phyloP scores from a whole-genome alignment of 441 rosid species.

The Bruguiera hainesii region DNA sequence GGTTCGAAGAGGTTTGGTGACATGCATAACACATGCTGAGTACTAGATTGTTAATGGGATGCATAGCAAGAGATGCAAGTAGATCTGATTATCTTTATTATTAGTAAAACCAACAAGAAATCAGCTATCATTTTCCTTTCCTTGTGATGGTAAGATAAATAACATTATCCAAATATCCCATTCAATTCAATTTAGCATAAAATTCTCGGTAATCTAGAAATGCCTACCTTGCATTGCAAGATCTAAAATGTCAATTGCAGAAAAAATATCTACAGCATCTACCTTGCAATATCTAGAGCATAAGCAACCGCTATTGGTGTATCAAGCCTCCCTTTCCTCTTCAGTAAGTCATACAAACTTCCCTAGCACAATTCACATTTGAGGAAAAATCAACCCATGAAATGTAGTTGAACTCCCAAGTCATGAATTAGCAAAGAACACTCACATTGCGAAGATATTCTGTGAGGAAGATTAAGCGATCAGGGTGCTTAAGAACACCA shows the following conservation, averaged over 20 bases:
- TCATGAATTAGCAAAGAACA: background rate
- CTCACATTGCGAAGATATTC: slow-evolving; percentile 64
- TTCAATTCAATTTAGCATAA: background rate
- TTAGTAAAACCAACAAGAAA: slow-evolving; percentile 4
- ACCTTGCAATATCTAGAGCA: slow-evolving; percentile 72
- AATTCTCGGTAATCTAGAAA: background rate
- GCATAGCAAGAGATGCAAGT: slow-evolving; percentile 10
- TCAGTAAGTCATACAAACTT: slow-evolving; percentile 55
- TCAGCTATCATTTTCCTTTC: background rate
- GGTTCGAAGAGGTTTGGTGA: background rate
- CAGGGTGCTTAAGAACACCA: slow-evolving; percentile 55
- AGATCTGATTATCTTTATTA: background rate
- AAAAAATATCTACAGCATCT: background rate
- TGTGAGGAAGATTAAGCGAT: slow-evolving; percentile 55
- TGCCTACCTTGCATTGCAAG: background rate
- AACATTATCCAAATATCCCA: background rate
- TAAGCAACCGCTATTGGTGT: slow-evolving; percentile 46
- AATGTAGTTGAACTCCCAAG: background rate
- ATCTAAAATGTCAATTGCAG: background rate
- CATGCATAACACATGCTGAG: background rate
- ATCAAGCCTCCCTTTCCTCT: slow-evolving; percentile 52
- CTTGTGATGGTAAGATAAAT: background rate
- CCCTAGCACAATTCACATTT: slow-evolving; percentile 35
- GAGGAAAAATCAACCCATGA: slow-evolving; percentile 19
- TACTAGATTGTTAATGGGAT: background rate